A percentile compares a stretch with the other conserved stretches of the same genome.
phyloP scores from a whole-genome alignment of 192 early-diverging fungal genomes.

The Martensiomyces pterosporus region DNA sequence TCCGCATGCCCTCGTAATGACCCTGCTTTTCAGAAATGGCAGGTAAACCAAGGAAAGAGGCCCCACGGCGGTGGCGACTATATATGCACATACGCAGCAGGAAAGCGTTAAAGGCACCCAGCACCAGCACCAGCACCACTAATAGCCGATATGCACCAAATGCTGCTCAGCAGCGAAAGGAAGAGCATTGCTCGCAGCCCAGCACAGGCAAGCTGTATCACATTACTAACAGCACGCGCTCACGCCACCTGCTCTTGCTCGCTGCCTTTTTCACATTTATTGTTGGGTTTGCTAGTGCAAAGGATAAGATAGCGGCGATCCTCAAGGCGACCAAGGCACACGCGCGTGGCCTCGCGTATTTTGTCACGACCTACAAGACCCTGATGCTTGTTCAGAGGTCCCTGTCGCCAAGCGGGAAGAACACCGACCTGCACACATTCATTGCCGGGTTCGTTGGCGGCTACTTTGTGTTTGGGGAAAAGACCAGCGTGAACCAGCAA shows the following conservation, averaged over 20 bases:
- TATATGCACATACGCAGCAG: too few relatives aligned
- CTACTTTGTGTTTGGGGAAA: constrained; percentile 91
- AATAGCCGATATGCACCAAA: too few relatives aligned
- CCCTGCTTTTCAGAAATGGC: constrained; percentile 84
- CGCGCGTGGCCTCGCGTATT: constrained; percentile 81
- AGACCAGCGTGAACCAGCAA: constrained; percentile 95
- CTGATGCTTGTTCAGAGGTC: constrained; percentile 73
- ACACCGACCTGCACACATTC: constrained; percentile 77
- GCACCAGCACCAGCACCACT: too few relatives aligned
- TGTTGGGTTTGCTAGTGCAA: constrained; percentile 48
- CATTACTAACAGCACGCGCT: constrained; percentile 1
- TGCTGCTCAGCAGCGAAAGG: too few relatives aligned
- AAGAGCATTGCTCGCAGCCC: too few relatives aligned
- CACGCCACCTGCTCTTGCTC: constrained; percentile 2
- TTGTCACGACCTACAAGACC: constrained; percentile 94
- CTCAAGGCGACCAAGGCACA: constrained; percentile 86
- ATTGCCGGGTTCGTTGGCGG: constrained; percentile 88
- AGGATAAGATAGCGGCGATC: constrained; percentile 73
- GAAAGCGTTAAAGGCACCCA: too few relatives aligned
- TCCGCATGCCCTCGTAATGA: constrained; percentile 97
- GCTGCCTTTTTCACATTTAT: neutral
- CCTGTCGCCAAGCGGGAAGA: constrained; percentile 65
- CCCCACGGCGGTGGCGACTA: too few relatives aligned
- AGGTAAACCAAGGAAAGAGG: too few relatives aligned
- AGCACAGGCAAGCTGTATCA: too few relatives aligned